Conservation (phyloP, 371 early-diverging fungal species). For the Parasitella parasitica region DNA sequence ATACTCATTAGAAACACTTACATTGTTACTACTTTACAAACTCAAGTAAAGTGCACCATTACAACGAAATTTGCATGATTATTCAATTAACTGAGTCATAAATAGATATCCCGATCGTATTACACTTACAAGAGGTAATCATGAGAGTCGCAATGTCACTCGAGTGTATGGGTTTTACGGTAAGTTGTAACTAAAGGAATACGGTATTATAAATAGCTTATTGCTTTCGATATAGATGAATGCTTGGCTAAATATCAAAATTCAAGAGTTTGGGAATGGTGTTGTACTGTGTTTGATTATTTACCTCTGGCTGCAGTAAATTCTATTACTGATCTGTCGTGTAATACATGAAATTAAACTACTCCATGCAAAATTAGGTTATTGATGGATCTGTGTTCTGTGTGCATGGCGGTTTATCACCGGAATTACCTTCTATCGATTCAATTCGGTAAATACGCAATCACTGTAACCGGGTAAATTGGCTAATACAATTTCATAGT, state of each 20-base stretch:
- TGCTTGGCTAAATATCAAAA: constrained; percentile 97
- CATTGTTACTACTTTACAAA: constrained; percentile 91
- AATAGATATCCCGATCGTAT: constrained; percentile 93
- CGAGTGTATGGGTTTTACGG: constrained; percentile 99
- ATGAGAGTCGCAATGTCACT: constrained; percentile 98
- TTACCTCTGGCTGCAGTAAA: constrained; percentile 94
- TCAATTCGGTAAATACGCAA: constrained; percentile 38
- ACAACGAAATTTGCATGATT: not conserved
- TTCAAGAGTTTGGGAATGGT: constrained; percentile 98
- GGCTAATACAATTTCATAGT: constrained; percentile 83
- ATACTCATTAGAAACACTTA: constrained; percentile 97
- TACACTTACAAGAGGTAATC: constrained; percentile 97
- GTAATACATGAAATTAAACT: not conserved
- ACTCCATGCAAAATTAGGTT: not conserved
- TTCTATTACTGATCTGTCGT: not conserved
- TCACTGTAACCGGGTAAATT: not conserved
- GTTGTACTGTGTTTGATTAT: constrained; percentile 98
- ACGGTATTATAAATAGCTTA: not conserved
- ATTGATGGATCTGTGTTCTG: constrained; percentile 82
- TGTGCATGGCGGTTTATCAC: constrained; percentile 99
- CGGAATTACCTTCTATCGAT: constrained; percentile 74
- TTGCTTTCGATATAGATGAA: constrained; percentile 29
- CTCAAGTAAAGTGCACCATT: constrained; percentile 58
- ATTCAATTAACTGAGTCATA: not conserved
- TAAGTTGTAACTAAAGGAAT: constrained; percentile 13